phyloP scores from a whole-genome alignment of 2,329 filamentous ascomycete genomes.

The Sporothrix phasma region DNA sequence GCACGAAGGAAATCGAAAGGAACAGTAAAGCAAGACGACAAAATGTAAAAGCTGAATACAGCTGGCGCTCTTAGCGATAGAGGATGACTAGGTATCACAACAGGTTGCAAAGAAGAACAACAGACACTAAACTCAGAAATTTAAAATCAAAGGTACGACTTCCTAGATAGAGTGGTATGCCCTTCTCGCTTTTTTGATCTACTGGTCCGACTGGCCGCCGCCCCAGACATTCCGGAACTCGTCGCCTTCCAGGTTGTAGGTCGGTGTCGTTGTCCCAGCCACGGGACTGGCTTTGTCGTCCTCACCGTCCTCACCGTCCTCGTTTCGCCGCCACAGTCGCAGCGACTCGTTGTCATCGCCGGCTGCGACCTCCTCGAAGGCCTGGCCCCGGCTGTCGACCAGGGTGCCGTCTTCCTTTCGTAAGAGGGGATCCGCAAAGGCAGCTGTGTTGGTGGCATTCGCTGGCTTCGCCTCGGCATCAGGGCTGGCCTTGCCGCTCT shows the following conservation, averaged over 20 bases:
- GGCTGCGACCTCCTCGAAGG: neutral
- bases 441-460: neutral
- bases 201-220: neutral
- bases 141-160: neutral
- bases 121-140: neutral
- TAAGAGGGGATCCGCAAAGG: neutral
- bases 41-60: neutral
- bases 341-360: slow-evolving; percentile 19
- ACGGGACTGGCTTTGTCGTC: neutral
- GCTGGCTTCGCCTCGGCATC: neutral
- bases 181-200: neutral
- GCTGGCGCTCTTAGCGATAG: neutral
- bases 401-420: neutral
- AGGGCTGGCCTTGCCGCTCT: neutral
- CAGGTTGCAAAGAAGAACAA: neutral
- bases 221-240: slow-evolving; percentile 21
- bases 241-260: slow-evolving; percentile 19
- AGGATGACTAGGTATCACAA: slow-evolving; percentile 10
- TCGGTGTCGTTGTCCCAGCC: slow-evolving; percentile 4
- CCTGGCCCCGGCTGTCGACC: neutral
- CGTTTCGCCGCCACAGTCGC: slow-evolving; percentile 15
- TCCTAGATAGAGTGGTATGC: neutral
- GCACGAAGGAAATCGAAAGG: neutral
- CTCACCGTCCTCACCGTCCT: neutral
- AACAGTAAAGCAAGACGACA: neutral